These are phyloP conservation scores for Ehretia macrophylla DNA, from an alignment of 257 asterid genomes.

Conservation along the genomic window DNA sequence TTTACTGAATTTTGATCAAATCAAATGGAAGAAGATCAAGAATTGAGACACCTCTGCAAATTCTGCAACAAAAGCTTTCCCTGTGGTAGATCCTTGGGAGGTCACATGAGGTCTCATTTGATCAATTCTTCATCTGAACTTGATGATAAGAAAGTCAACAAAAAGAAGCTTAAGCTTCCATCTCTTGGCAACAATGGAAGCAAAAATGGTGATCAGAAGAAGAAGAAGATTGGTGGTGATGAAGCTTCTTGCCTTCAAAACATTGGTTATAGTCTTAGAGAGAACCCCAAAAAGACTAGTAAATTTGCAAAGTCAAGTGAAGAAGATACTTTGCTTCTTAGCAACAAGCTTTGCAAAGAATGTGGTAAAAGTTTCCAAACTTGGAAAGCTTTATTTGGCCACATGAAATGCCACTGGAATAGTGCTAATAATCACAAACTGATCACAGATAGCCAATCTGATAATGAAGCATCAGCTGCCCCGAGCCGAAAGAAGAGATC, in stretches of 20 bases:
- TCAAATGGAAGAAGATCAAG: constrained; percentile 37
- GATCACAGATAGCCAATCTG: constrained; percentile 47
- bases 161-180: constrained; percentile 51
- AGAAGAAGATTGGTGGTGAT: not conserved
- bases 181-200: constrained; percentile 8
- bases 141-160: constrained; percentile 21
- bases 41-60: constrained; percentile 51
- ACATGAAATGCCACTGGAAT: constrained; percentile 76
- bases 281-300: constrained; percentile 32
- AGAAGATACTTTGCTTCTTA: constrained; percentile 33
- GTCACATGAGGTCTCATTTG: constrained; percentile 89
- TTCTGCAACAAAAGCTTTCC: constrained; percentile 61
- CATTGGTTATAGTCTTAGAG: constrained; percentile 20
- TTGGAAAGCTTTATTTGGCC: constrained; percentile 85
- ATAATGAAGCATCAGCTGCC: constrained; percentile 36
- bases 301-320: constrained; percentile 26
- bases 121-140: constrained; percentile 38
- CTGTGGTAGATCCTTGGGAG: constrained; percentile 63
- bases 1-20: constrained; percentile 1
- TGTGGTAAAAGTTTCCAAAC: constrained; percentile 75
- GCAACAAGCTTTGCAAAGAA: constrained; percentile 55
- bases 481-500: constrained; percentile 59
- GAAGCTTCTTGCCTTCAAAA: constrained; percentile 7
- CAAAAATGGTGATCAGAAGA: not conserved
- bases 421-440: constrained; percentile 26